Conservation (phyloP, 1,284 basidiomycete species). For the Naganishia sp. region DNA sequence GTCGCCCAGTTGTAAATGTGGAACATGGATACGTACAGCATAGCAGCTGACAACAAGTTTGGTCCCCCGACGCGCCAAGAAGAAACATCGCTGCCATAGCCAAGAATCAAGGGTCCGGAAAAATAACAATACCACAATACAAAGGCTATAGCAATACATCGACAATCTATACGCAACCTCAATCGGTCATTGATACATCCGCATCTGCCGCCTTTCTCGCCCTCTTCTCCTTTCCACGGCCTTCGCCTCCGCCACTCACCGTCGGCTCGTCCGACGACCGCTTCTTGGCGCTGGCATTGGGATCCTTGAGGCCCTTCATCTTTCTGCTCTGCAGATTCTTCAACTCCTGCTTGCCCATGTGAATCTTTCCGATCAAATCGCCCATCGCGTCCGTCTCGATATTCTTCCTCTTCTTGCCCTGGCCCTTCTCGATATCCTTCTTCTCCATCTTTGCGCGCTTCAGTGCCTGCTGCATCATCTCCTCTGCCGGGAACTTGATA, state of each 20-base stretch:
- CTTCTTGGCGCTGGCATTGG: conserved; percentile 33
- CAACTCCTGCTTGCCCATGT: conserved; percentile 88
- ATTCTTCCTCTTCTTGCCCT: conserved; percentile 93
- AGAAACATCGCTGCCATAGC: not conserved
- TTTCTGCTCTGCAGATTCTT: conserved; percentile 67
- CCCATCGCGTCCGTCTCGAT: conserved; percentile 98
- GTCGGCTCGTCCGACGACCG: conserved; percentile 20
- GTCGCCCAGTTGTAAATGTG: conserved; percentile 4
- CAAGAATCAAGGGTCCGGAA: not conserved
- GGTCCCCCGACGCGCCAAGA: not conserved
- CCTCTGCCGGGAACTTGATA: conserved; percentile 71
- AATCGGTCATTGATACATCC: conserved; percentile 9
- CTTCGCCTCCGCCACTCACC: conserved; percentile 35
- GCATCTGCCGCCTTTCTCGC: conserved; percentile 27
- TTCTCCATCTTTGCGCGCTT: conserved; percentile 84
- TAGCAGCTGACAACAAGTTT: not conserved
- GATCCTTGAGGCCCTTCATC: conserved; percentile 54
- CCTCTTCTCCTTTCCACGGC: conserved; percentile 27
- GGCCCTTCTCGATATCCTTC: conserved; percentile 75
- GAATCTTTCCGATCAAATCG: conserved; percentile 85
- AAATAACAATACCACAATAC: conserved; percentile 11
- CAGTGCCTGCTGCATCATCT: conserved; percentile 77
- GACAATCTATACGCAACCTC: conserved; percentile 4
- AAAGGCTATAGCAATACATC: conserved; percentile 19
- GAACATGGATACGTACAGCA: not conserved